phyloP scores from a whole-genome alignment of 345 rosid genomes.

The Eucalyptus pauciflora region DNA sequence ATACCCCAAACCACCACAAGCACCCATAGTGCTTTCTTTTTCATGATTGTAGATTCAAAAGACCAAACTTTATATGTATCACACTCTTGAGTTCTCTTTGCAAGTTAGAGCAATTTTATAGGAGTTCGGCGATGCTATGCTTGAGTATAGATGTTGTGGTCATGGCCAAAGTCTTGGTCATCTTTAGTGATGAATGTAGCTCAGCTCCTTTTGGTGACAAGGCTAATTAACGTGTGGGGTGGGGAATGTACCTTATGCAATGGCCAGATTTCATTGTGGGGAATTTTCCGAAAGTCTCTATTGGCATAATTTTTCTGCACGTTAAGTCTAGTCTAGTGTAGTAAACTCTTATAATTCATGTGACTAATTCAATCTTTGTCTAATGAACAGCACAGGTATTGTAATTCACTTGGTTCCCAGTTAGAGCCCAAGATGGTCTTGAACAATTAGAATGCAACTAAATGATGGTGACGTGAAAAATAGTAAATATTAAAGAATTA shows the following conservation, averaged over 20 bases:
- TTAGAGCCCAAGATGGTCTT: background rate
- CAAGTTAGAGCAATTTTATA: background rate
- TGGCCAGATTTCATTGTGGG: background rate
- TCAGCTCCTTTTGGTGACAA: background rate
- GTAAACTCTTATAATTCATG: too few relatives aligned
- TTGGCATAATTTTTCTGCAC: background rate
- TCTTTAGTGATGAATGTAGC: background rate
- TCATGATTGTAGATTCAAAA: background rate
- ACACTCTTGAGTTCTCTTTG: background rate
- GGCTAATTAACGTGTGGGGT: background rate
- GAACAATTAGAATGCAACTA: background rate
- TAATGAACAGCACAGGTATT: background rate
- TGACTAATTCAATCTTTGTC: background rate
- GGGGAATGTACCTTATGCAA: background rate
- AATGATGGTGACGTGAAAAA: background rate
- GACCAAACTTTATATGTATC: background rate
- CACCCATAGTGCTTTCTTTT: background rate
- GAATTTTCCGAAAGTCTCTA: background rate
- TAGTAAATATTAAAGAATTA: background rate
- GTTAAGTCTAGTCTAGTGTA: too few relatives aligned
- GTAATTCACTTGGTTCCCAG: background rate
- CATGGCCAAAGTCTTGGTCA: background rate
- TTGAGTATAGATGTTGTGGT: background rate
- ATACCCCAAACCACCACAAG: background rate
- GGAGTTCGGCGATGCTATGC: background rate